Evolutionary conservation across 371 early-diverging fungal genomes (phyloP).

Genomic region (Phascolomyces articulosus): DNA sequence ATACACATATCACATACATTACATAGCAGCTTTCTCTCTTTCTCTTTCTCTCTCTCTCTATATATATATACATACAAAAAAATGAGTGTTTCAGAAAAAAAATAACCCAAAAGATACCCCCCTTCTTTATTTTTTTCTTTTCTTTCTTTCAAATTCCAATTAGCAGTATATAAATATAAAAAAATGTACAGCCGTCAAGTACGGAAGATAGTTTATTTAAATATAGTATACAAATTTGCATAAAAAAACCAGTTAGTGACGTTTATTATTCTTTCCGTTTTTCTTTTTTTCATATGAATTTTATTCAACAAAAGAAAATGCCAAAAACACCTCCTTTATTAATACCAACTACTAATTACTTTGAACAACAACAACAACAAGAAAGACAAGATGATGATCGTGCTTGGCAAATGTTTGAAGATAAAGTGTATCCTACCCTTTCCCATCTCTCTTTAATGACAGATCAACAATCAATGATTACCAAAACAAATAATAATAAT

Average conservation of each 20-base stretch:
- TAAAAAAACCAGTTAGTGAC: too few species aligned
- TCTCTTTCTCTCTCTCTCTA: too few species aligned
- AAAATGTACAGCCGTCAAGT: too few species aligned
- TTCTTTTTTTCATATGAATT: background rate
- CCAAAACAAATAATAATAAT: too few species aligned
- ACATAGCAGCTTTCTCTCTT: background rate
- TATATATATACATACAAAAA: background rate
- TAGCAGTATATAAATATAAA: too few species aligned
- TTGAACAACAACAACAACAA: background rate
- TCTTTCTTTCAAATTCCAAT: too few species aligned
- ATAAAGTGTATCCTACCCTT: background rate
- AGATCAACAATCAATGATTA: too few species aligned
- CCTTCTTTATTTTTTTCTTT: background rate
- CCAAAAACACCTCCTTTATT: background rate
- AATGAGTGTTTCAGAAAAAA: background rate
- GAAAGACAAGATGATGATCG: background rate
- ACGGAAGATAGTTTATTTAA: too few species aligned
- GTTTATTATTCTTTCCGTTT: too few species aligned
- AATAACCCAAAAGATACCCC: background rate
- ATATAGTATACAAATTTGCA: too few species aligned
- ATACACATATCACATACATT: background rate
- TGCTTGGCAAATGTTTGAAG: background rate
- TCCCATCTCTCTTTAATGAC: too few species aligned
- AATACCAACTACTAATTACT: background rate
- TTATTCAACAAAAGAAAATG: background rate